Conservation (phyloP, 1,284 basidiomycete genomes). For the Sanghuangporus sanghuang region DNA sequence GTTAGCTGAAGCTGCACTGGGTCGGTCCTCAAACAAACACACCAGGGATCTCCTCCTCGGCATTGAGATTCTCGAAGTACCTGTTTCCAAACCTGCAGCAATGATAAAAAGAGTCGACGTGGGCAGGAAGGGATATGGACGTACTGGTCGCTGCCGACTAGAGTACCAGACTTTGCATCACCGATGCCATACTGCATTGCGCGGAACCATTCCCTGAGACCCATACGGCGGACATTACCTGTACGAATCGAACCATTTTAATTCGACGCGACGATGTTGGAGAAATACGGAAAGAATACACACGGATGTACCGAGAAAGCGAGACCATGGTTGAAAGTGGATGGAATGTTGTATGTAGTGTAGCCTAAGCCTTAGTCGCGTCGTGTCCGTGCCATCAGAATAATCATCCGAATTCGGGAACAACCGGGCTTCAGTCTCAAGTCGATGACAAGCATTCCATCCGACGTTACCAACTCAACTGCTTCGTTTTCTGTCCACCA, state of each 20-base stretch:
- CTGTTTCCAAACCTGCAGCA: slow-evolving; percentile 74
- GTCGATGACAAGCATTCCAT: background rate
- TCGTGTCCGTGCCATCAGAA: background rate
- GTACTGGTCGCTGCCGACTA: slow-evolving; percentile 80
- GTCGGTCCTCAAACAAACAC: background rate
- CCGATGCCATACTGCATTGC: slow-evolving; percentile 80
- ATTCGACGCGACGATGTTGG: too few species aligned
- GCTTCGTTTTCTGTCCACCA: background rate
- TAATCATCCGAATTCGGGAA: slow-evolving; percentile 5
- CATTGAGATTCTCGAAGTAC: slow-evolving; percentile 87
- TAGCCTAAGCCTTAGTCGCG: background rate
- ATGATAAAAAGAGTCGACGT: background rate
- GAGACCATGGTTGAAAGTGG: slow-evolving; percentile 51
- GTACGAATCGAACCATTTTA: background rate
- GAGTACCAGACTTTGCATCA: slow-evolving; percentile 81
- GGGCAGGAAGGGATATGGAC: slow-evolving; percentile 30
- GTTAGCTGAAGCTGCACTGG: background rate
- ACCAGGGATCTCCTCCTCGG: slow-evolving; percentile 84
- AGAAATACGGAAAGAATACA: slow-evolving; percentile 28
- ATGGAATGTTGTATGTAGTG: background rate
- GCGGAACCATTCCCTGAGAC: slow-evolving; percentile 79
- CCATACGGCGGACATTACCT: slow-evolving; percentile 54
- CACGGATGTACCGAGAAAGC: slow-evolving; percentile 65
- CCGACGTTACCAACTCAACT: too few species aligned
- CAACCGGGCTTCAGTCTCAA: background rate